Conservation (phyloP, 805 yeast species). For the Lachancea mirantina region DNA sequence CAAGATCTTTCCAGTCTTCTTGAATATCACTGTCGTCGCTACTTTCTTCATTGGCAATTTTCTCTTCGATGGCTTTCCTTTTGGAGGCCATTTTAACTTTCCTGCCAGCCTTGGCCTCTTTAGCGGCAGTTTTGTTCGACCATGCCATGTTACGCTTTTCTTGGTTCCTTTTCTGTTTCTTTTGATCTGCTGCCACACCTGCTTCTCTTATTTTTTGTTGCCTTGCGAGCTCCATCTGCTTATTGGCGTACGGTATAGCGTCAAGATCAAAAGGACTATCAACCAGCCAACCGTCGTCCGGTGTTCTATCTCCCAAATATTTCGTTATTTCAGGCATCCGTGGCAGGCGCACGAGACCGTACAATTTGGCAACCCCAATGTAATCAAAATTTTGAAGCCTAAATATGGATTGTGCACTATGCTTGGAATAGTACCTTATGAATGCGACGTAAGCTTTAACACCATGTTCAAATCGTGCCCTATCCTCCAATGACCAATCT, state of each 20-base stretch:
- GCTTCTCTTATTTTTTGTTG: constrained; percentile 47
- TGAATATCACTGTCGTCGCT: constrained; percentile 37
- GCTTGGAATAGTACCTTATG: constrained; percentile 78
- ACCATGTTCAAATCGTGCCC: constrained; percentile 77
- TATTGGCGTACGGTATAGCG: constrained; percentile 55
- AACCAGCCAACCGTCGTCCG: constrained; percentile 72
- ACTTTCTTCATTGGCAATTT: constrained; percentile 35
- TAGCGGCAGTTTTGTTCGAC: constrained; percentile 63
- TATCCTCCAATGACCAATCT: constrained; percentile 60
- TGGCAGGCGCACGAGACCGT: constrained; percentile 79
- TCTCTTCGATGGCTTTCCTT: constrained; percentile 55
- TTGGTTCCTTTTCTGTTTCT: constrained; percentile 37
- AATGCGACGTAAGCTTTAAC: constrained; percentile 76
- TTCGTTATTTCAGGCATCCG: constrained; percentile 84
- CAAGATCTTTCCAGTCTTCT: constrained; percentile 84
- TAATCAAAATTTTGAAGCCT: constrained; percentile 66
- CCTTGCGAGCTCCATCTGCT: constrained; percentile 56
- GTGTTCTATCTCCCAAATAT: constrained; percentile 42
- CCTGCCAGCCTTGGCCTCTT: constrained; percentile 55
- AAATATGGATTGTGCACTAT: constrained; percentile 81
- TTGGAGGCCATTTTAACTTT: constrained; percentile 52
- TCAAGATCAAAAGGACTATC: constrained; percentile 58
- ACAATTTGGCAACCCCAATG: constrained; percentile 61
- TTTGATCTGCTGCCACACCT: constrained; percentile 31
- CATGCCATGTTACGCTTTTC: constrained; percentile 61